Conservation (phyloP, 108 stramenopile species). For the Skeletonema grethae region DNA sequence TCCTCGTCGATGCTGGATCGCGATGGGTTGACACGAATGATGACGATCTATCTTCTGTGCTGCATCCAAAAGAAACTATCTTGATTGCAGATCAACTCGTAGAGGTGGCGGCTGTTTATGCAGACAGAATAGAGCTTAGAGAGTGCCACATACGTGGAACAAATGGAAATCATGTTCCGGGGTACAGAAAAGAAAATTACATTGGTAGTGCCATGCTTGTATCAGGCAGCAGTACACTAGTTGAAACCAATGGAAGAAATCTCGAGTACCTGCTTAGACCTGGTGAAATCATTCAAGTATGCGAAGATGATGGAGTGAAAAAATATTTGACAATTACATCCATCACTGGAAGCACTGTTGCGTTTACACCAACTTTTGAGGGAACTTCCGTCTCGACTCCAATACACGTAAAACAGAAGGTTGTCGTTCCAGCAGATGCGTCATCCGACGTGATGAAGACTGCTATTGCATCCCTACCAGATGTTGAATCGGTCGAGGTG, state of each 20-base stretch:
- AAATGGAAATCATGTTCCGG: slow-evolving; percentile 11
- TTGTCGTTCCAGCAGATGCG: slow-evolving; percentile 28
- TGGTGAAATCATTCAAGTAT: slow-evolving; percentile 37
- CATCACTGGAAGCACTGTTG: slow-evolving; percentile 13
- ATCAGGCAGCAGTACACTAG: slow-evolving; percentile 13
- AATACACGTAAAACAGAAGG: slow-evolving; percentile 17
- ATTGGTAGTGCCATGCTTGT: slow-evolving; percentile 42
- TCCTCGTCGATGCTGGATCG: slow-evolving; percentile 40
- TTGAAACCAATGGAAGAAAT: slow-evolving; percentile 31
- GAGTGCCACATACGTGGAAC: slow-evolving; percentile 50
- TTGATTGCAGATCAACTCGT: slow-evolving; percentile 39
- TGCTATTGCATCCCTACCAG: slow-evolving; percentile 60
- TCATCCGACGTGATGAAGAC: slow-evolving; percentile 49
- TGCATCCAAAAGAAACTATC: slow-evolving; percentile 46
- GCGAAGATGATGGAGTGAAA: slow-evolving; percentile 13
- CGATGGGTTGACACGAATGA: slow-evolving; percentile 34
- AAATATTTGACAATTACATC: slow-evolving; percentile 30
- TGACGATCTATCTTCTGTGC: slow-evolving; percentile 29
- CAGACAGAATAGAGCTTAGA: slow-evolving; percentile 30
- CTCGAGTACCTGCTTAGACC: slow-evolving; percentile 23
- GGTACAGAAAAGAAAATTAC: slow-evolving; percentile 52
- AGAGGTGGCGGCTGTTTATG: slow-evolving; percentile 21
- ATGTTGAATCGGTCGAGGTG: slow-evolving; percentile 69
- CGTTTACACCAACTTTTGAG: slow-evolving; percentile 35
- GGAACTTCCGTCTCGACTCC: slow-evolving; percentile 27